Base-by-base conservation (phyloP, 2,329 filamentous ascomycete genomes). In the Aspergillus sp. region DNA sequence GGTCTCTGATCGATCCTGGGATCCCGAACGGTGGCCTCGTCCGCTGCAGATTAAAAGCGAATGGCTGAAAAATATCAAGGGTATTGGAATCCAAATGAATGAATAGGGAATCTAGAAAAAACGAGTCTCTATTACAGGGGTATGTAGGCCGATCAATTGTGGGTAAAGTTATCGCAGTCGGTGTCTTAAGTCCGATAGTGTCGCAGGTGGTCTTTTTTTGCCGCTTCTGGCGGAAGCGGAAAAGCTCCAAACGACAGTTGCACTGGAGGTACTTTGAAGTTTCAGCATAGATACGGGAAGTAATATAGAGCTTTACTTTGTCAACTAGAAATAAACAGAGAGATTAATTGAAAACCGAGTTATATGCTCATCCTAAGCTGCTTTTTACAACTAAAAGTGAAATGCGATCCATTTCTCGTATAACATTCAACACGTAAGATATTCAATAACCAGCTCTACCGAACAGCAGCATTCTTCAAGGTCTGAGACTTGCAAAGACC, bases 401-500 rank as follows among this genome's bases (percentile, higher is more conserved):
- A 27, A 27, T 27, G 25, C 25, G 13, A 43, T 25, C 23, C 41
- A 43, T 43, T 23, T 6, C 41, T 43, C 41, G 22, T 43, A 12
- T 15, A 43, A 12, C 37, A 20, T 39, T 39, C 17, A 39, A 39
- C 25, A 27, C 30, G 37, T 25, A 41, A 25, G 7, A 23, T 17
- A 43, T 7, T 12, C 22, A 43, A 45, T 22, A 44, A 46, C 9
- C n/a, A 20, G 35, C 9, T 56, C 60, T 86, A 97, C 77, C 90
- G 82, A 54, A 97, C 88, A 55, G 83, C 82, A 54, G 88, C 93
- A 35, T 83, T 84, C 73, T 84, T 85, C 64, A 98, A 75, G 50
- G 77, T 87, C 70, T 85, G 82, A 52, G 97, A 90, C 41, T 80
- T 91, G 74, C 93, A 97, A 42, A 86, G 71, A 41, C 88, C 88